These are phyloP conservation scores for Yarrowia sp. DNA, from an alignment of 805 yeast genomes.

Conservation along the genomic window DNA sequence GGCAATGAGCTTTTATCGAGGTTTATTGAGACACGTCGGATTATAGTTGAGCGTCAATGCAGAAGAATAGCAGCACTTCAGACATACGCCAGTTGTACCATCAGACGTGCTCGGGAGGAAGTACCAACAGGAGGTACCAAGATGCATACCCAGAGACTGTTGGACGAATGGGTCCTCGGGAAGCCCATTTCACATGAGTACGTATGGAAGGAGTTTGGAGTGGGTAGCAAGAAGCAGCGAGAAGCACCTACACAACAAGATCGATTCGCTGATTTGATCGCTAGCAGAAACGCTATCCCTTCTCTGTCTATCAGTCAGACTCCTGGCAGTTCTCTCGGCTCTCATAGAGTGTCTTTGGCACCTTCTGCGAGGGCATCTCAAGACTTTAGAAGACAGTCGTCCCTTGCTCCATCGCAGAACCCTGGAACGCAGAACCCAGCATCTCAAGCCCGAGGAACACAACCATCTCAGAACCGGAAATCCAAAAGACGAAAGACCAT, in stretches of 20 bases:
- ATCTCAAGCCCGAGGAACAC: background rate
- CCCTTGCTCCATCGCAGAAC: too few species aligned
- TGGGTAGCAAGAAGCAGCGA: background rate
- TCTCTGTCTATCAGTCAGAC: background rate
- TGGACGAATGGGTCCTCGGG: background rate
- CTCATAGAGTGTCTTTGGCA: background rate
- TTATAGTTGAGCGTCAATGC: background rate
- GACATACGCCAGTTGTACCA: background rate
- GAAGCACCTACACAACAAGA: background rate
- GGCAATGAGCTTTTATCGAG: background rate
- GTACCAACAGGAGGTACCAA: background rate
- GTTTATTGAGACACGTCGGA: background rate
- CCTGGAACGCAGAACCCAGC: too few species aligned
- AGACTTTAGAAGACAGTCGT: background rate
- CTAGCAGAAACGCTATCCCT: slow-evolving; percentile 6
- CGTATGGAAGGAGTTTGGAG: background rate
- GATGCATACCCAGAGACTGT: background rate
- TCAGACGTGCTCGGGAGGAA: background rate
- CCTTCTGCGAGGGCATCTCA: background rate
- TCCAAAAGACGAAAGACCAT: background rate
- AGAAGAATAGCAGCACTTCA: background rate
- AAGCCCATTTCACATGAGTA: background rate
- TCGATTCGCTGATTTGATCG: background rate
- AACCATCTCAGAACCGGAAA: background rate
- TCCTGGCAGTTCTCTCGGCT: background rate